Evolutionary conservation across 2,329 filamentous ascomycete genomes (phyloP), one percentile per base, ranked within the genome.

Genomic region (Tolypocladium pustulatum): DNA sequence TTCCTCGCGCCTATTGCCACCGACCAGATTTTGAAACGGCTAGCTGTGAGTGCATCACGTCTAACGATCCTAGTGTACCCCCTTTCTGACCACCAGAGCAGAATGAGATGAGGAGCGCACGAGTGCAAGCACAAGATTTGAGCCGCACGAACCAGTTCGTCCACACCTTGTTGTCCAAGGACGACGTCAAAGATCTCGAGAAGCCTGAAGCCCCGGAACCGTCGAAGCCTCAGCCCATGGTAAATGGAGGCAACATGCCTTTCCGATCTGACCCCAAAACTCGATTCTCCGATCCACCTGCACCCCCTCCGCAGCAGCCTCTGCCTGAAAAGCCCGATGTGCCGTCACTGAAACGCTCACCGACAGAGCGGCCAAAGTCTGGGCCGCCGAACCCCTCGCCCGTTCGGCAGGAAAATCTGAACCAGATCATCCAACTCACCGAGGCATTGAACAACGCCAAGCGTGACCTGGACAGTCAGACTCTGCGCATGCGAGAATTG

Each of bases 251-350:
- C 61, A 73, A 71, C 30, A 66, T 80, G 10, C 75, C 81, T 0
- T 83, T 83, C 66, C 87, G 90, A 64, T 75, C 85, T 25, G 91
- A 96, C 67, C 78, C 86, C 46, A 93, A 94, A 66, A 84, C 89
- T 5, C 84, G 91, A 57, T 97, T 97, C 70, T 94, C 90, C 1
- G 92, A 97, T 59, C 93, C 93, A 56, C 93, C 93, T 4, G 93
- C 92, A 27, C 93, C 93, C 9, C 93, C 93, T 32, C 93, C 93
- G 34, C 91, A 96, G 65, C 92, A 96, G 65, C 93, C 93, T 17
- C 78, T 97, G 7, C 93, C 93, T 1, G 92, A 97, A 69, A 97
- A 97, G 71, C 93, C 93, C 0, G 91, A 96, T 72, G 84, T 81
- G 0, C 83, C 86, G 0, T 84, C 90, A 0, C 73, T 96, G 36